Evolutionary conservation across 768 basidiomycete species (phyloP).

Genomic region (Clitopilus passeckerianus): DNA sequence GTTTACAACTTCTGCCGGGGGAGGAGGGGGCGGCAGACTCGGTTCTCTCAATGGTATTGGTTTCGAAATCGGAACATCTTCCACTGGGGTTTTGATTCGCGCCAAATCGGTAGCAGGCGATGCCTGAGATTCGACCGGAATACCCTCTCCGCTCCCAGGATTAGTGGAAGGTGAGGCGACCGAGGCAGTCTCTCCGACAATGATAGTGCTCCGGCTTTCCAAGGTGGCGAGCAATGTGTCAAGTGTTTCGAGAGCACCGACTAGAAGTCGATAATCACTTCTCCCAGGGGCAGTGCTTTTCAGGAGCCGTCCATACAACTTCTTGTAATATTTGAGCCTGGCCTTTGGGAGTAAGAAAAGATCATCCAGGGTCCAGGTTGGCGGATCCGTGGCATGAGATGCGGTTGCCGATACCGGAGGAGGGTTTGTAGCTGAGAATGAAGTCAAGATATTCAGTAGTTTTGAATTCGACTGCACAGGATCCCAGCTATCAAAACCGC

Average conservation of each 20-base stretch:
- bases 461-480: constrained; percentile 74
- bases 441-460: constrained; percentile 59
- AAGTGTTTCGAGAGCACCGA: constrained; percentile 77
- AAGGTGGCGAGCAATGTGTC: constrained; percentile 66
- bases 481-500: constrained; percentile 81
- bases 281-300: constrained; percentile 83
- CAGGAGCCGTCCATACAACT: constrained; percentile 79
- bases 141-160: constrained; percentile 45
- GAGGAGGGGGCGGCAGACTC: not conserved
- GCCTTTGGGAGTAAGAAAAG: constrained; percentile 84
- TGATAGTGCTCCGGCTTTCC: constrained; percentile 51
- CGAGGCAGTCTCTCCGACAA: constrained; percentile 35
- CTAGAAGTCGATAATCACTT: constrained; percentile 79
- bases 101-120: constrained; percentile 8
- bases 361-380: constrained; percentile 78
- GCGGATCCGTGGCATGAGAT: constrained; percentile 28
- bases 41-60: not conserved
- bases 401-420: constrained; percentile 41
- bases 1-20: constrained; percentile 16
- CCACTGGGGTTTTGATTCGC: not conserved
- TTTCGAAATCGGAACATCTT: not conserved
- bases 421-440: constrained; percentile 63
- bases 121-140: constrained; percentile 50
- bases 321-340: constrained; percentile 88
- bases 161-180: constrained; percentile 14